phyloP scores from a whole-genome alignment of 805 yeast species.

The Suhomyces emberorum region DNA sequence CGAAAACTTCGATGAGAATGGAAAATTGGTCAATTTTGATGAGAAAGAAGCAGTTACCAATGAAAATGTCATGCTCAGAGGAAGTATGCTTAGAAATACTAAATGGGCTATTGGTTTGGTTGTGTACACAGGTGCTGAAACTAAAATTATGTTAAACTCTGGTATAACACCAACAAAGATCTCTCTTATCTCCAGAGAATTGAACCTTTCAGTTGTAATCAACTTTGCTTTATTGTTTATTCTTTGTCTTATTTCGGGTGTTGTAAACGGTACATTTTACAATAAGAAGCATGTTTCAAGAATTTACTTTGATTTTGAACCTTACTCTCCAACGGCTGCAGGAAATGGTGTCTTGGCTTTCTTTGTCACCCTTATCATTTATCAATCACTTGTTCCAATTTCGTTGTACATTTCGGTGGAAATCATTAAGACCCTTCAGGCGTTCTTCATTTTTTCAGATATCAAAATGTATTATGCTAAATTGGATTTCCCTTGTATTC shows the following conservation, averaged over 20 bases:
- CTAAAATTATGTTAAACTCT: conserved; percentile 78
- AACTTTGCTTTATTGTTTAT: conserved; percentile 64
- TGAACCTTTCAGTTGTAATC: conserved; percentile 65
- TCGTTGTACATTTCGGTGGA: conserved; percentile 80
- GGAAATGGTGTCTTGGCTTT: conserved; percentile 69
- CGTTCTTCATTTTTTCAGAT: conserved; percentile 76
- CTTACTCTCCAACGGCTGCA: conserved; percentile 62
- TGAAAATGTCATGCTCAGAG: conserved; percentile 68
- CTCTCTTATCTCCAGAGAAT: conserved; percentile 69
- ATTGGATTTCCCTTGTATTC: conserved; percentile 78
- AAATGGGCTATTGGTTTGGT: conserved; percentile 82
- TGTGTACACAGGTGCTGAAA: conserved; percentile 71
- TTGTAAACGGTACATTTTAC: conserved; percentile 69
- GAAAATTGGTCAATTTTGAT: conserved; percentile 29
- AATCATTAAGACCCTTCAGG: conserved; percentile 79
- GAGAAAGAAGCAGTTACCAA: conserved; percentile 65
- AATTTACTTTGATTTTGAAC: conserved; percentile 64
- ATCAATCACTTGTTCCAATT: conserved; percentile 79
- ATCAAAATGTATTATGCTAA: conserved; percentile 64
- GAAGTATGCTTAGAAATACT: conserved; percentile 75
- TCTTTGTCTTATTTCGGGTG: conserved; percentile 66
- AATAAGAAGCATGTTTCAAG: conserved; percentile 47
- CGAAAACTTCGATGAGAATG: conserved; percentile 34
- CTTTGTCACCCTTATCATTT: conserved; percentile 72
- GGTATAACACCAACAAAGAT: conserved; percentile 77